These are phyloP conservation scores for Polyplosphaeria fusca DNA, from an alignment of 495 filamentous ascomycete genomes.

Conservation along the genomic window DNA sequence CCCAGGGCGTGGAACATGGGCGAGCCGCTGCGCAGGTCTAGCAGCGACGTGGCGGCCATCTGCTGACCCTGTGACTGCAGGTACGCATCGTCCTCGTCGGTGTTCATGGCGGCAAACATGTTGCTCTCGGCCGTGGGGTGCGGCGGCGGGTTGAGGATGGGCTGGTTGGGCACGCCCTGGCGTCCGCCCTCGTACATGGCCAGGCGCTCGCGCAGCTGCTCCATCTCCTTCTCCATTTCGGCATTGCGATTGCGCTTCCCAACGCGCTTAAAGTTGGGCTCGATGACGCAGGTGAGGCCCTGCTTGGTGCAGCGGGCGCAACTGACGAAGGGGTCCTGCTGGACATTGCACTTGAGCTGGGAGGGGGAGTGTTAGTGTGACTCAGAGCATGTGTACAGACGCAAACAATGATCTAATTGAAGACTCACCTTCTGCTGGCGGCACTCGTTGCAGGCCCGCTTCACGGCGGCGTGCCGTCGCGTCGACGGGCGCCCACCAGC, in stretches of 20 bases:
- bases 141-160: conserved; percentile 18
- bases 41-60: conserved; percentile 76
- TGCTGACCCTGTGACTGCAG: conserved; percentile 65
- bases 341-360: conserved; percentile 85
- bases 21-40: conserved; percentile 63
- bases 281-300: conserved; percentile 85
- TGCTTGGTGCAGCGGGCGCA: conserved; percentile 84
- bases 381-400: background rate
- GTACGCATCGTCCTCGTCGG: conserved; percentile 42
- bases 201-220: conserved; percentile 53
- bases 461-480: conserved; percentile 23
- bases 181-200: conserved; percentile 39
- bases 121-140: conserved; percentile 12
- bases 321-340: conserved; percentile 75
- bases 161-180: background rate
- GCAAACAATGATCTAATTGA: background rate
- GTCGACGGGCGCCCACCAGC: background rate
- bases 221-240: conserved; percentile 76
- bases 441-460: conserved; percentile 82
- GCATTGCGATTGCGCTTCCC: conserved; percentile 88
- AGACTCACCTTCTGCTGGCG: conserved; percentile 81
- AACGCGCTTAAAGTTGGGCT: conserved; percentile 88
- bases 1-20: conserved; percentile 53
- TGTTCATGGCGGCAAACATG: conserved; percentile 23
- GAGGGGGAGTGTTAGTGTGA: background rate